phyloP scores from a whole-genome alignment of 768 basidiomycete genomes.

The Xanthoconium purpureum region DNA sequence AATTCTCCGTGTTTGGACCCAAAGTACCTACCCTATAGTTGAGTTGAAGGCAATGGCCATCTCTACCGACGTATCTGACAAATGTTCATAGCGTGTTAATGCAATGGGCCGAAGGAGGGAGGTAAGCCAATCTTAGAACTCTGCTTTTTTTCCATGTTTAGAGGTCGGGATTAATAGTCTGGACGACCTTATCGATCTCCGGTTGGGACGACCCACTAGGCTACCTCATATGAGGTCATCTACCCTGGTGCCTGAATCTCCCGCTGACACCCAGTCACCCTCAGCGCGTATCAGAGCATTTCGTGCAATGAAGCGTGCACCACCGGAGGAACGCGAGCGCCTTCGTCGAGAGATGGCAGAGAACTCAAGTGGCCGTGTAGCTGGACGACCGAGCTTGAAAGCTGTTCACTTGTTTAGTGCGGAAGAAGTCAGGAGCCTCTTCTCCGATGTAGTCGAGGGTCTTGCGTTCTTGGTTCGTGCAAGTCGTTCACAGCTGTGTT shows the following conservation, averaged over 20 bases:
- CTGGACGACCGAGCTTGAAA: constrained; percentile 45
- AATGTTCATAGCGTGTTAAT: constrained; percentile 62
- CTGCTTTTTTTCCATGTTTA: background rate
- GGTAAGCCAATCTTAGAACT: constrained; percentile 31
- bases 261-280: constrained; percentile 47
- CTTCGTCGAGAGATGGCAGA: constrained; percentile 52
- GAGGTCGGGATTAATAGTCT: constrained; percentile 39
- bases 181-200: constrained; percentile 82
- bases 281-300: constrained; percentile 76
- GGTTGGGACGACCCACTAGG: constrained; percentile 57
- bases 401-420: constrained; percentile 83
- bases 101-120: constrained; percentile 93
- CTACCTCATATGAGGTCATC: constrained; percentile 41
- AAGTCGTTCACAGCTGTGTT: background rate
- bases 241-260: constrained; percentile 20
- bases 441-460: constrained; percentile 83
- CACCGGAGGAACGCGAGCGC: constrained; percentile 60
- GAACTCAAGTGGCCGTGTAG: constrained; percentile 20
- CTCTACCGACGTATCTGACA: background rate
- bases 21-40: constrained; percentile 86
- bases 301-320: constrained; percentile 61
- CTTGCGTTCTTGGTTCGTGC: constrained; percentile 75
- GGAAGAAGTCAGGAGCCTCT: constrained; percentile 78
- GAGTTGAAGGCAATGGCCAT: constrained; percentile 25
- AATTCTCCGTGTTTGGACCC: constrained; percentile 87